A percentile compares a stretch with the other conserved stretches of the same genome.
phyloP scores from a whole-genome alignment of 2,329 filamentous ascomycete genomes.

The Apiospora pterosperma region DNA sequence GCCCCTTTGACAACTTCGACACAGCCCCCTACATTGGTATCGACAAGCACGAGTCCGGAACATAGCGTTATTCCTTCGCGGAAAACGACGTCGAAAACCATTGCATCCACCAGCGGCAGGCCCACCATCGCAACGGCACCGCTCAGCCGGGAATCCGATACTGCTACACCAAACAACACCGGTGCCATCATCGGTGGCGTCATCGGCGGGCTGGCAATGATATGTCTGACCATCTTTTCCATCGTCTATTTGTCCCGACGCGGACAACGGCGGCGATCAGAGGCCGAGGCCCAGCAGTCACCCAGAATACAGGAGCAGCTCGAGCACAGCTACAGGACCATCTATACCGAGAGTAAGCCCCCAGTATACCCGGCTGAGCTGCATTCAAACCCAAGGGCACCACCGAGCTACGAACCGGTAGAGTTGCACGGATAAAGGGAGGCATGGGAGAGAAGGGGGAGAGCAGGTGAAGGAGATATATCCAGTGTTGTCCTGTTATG shows the following conservation, averaged over 20 bases:
- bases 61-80: background rate
- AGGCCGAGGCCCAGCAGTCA: background rate
- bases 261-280: background rate
- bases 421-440: background rate
- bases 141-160: background rate
- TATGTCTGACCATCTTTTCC: constrained; percentile 1
- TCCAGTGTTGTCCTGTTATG: background rate
- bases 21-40: background rate
- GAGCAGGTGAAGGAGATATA: background rate
- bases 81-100: background rate
- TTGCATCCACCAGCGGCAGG: background rate
- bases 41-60: background rate
- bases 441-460: background rate
- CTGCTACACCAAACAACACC: background rate
- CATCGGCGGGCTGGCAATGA: background rate
- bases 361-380: background rate
- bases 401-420: background rate
- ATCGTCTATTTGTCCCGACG: background rate
- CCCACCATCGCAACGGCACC: background rate
- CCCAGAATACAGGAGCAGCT: background rate
- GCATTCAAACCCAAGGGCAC: background rate
- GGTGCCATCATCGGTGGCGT: constrained; percentile 6
- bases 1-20: background rate
- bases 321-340: background rate
- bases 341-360: background rate